A percentile compares a stretch with the other conserved stretches of the same genome.
Conservation (phyloP, 1,284 basidiomycete species). For the Rhodotorula sp. region DNA sequence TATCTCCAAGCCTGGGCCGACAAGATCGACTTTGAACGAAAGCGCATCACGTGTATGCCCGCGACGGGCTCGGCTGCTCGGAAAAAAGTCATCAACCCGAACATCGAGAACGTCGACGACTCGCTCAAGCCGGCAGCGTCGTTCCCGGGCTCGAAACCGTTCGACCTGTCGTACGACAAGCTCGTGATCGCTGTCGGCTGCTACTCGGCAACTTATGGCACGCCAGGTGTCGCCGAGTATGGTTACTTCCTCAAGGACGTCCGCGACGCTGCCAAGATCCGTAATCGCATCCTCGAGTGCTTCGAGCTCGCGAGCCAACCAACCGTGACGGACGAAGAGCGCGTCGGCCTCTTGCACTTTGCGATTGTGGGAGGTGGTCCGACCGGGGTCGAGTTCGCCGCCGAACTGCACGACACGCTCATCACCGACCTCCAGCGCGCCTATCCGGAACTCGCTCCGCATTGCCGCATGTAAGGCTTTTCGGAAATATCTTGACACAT, state of each 20-base stretch:
- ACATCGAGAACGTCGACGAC: not conserved
- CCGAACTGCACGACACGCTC: constrained; percentile 80
- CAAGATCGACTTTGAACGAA: constrained; percentile 60
- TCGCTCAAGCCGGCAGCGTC: constrained; percentile 14
- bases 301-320: constrained; percentile 79
- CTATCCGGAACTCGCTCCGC: constrained; percentile 44
- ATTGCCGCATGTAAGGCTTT: constrained; percentile 24
- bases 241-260: constrained; percentile 72
- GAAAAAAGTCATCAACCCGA: not conserved
- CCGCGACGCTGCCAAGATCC: constrained; percentile 71
- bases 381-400: constrained; percentile 74
- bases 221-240: constrained; percentile 63
- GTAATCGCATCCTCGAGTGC: constrained; percentile 69
- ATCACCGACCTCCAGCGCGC: constrained; percentile 66
- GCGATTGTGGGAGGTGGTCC: constrained; percentile 67
- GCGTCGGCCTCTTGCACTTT: constrained; percentile 68
- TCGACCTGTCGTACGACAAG: constrained; percentile 69
- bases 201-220: constrained; percentile 70
- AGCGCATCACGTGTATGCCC: constrained; percentile 54
- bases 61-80: constrained; percentile 14
- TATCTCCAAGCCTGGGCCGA: constrained; percentile 53
- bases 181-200: constrained; percentile 75
- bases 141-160: constrained; percentile 46
- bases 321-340: constrained; percentile 62
- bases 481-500: not conserved